Percentiles rank a stretch among this genome's conserved stretches.
These are phyloP conservation scores for Flaveria ramosissima DNA, from an alignment of 129 eudicot genomes.

Conservation along the genomic window DNA sequence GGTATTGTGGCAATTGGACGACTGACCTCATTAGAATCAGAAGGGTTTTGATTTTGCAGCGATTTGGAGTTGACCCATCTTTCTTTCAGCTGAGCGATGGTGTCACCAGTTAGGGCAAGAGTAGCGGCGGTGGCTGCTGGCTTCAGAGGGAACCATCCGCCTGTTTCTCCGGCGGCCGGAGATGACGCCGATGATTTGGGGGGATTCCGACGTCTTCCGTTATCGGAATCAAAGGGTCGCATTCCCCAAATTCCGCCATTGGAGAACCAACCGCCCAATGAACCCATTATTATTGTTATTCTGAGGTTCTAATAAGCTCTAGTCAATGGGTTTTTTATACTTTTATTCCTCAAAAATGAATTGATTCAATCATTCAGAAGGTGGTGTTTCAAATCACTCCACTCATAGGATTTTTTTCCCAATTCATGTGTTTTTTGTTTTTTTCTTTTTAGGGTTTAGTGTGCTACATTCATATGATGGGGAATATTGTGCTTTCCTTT, in stretches of 20 bases:
- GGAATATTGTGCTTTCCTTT: no score
- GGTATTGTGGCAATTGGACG: not conserved
- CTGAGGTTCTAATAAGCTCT: conserved; percentile 14
- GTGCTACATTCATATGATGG: no score
- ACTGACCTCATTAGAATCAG: conserved; percentile 49
- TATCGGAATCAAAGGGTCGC: conserved; percentile 46
- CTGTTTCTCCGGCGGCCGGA: conserved; percentile 34
- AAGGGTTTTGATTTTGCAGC: conserved; percentile 19
- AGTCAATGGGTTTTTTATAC: not conserved
- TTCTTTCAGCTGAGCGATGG: conserved; percentile 78
- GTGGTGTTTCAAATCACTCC: no score
- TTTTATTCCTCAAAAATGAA: no score
- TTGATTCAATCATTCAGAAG: no score
- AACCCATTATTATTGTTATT: conserved; percentile 39
- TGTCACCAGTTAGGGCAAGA: conserved; percentile 88
- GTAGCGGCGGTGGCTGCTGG: conserved; percentile 74
- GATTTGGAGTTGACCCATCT: conserved; percentile 48
- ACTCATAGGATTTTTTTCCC: no score
- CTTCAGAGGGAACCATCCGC: conserved; percentile 61
- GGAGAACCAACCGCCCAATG: conserved; percentile 45
- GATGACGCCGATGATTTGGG: conserved; percentile 43
- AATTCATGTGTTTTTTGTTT: no score
- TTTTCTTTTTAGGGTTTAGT: no score
- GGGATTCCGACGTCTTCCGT: conserved; percentile 19
- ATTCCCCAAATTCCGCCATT: conserved; percentile 61